Evolutionary conservation across 2,329 filamentous ascomycete genomes (phyloP), one percentile per base, ranked within the genome.

Genomic region (Pseudogymnoascus sp.): DNA sequence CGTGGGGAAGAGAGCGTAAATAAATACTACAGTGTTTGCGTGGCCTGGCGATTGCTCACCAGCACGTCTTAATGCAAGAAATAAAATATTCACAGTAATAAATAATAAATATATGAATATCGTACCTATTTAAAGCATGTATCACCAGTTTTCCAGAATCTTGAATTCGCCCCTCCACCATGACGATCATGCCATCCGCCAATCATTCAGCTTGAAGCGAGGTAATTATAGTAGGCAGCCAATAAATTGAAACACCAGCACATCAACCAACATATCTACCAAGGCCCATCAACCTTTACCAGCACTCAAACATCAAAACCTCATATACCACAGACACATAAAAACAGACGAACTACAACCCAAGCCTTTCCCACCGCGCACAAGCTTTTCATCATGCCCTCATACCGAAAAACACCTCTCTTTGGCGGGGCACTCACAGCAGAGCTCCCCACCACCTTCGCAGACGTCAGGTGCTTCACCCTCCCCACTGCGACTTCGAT

Each of bases 351-450:
- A 50, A 25, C 44, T 28, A 50, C 44, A 50, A 50, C 14, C 44
- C 21, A 50, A 50, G 14, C 44, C 23, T 50, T 28, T 28, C 44
- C 14, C 44, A 50, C 12, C 14, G 35, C 59, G 59, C 59, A 60
- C 53, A 63, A 50, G 56, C 60, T 42, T 53, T 38, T 44, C 65
- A 74, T 60, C 63, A 85, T 82, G 80, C 75, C 83, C 67, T 74
- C 76, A 28, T 91, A 82, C 75, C 78, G 77, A 65, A 79, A 72
- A 69, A 85, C 81, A 59, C 78, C 82, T 62, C 84, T 92, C 56
- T 92, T 86, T 72, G 89, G 89, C 72, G 88, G 88, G 72, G 88
- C 89, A 65, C 83, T 92, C 66, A 79, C 82, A 67, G 84, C 81
- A 70, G 87, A 91, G 65, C 77, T 92, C 12, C 89, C 89, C 66